A percentile compares a stretch with the other conserved stretches of the same genome.
Conservation (phyloP, 2,329 filamentous ascomycete species). For the Fulvia fulva region DNA sequence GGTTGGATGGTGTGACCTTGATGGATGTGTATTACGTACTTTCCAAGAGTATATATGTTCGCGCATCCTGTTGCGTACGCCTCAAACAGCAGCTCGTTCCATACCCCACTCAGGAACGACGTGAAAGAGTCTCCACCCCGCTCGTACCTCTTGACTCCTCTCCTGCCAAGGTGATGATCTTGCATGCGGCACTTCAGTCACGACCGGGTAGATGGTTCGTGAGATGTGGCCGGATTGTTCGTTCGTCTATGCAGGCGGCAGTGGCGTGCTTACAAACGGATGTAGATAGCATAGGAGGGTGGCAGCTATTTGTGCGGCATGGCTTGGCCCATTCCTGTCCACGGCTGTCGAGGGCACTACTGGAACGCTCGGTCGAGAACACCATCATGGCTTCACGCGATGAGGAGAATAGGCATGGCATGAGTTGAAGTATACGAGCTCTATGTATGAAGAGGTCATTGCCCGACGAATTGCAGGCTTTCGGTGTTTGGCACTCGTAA, state of each 20-base stretch:
- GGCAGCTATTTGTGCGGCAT: no score
- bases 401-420: no score
- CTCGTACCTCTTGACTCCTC: neutral
- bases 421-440: no score
- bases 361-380: no score
- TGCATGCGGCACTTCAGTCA: neutral
- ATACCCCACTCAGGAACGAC: slow-evolving; percentile 1
- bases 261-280: neutral
- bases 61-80: neutral
- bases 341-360: no score
- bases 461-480: no score
- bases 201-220: neutral
- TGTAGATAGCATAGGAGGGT: neutral
- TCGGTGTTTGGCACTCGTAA: no score
- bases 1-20: slow-evolving; percentile 5
- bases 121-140: neutral
- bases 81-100: neutral
- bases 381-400: no score
- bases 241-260: neutral
- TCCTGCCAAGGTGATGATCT: neutral
- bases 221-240: neutral
- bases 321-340: no score
- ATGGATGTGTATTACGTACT: neutral
- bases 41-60: neutral
- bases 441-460: no score